phyloP scores from a whole-genome alignment of 805 yeast species.

The Geotrichum ghanense region DNA sequence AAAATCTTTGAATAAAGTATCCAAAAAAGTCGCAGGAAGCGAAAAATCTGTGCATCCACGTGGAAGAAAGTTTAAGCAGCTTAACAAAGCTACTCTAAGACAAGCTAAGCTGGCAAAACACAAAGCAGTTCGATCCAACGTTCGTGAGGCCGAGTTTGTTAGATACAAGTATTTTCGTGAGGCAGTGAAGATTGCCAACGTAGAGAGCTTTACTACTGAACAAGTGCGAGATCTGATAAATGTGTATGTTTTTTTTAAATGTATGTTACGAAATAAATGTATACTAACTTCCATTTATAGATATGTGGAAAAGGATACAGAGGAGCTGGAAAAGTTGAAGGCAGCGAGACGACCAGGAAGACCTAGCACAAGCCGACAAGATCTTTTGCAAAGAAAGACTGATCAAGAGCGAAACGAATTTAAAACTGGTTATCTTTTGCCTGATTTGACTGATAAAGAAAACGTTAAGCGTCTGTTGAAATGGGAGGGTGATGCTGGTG shows the following conservation, averaged over 20 bases:
- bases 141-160: conserved; percentile 29
- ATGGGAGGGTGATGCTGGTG: conserved; percentile 83
- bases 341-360: conserved; percentile 73
- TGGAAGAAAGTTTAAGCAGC: conserved; percentile 78
- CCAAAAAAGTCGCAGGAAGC: conserved; percentile 44
- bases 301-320: conserved; percentile 56
- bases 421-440: conserved; percentile 57
- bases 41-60: conserved; percentile 65
- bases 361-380: conserved; percentile 67
- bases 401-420: conserved; percentile 54
- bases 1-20: conserved; percentile 54
- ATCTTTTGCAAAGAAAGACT: conserved; percentile 46
- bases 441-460: conserved; percentile 52
- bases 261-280: background rate
- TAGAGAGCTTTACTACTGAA: conserved; percentile 35
- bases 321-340: conserved; percentile 54
- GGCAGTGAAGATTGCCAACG: conserved; percentile 33
- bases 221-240: conserved; percentile 54
- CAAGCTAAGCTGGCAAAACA: conserved; percentile 56
- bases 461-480: conserved; percentile 49
- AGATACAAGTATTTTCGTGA: conserved; percentile 52
- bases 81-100: conserved; percentile 78
- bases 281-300: conserved; percentile 8
- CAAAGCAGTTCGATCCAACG: conserved; percentile 43
- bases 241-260: conserved; percentile 26